These are phyloP conservation scores for Davidsoniella virescens DNA, from an alignment of 2,329 filamentous ascomycete genomes.

Conservation along the genomic window DNA sequence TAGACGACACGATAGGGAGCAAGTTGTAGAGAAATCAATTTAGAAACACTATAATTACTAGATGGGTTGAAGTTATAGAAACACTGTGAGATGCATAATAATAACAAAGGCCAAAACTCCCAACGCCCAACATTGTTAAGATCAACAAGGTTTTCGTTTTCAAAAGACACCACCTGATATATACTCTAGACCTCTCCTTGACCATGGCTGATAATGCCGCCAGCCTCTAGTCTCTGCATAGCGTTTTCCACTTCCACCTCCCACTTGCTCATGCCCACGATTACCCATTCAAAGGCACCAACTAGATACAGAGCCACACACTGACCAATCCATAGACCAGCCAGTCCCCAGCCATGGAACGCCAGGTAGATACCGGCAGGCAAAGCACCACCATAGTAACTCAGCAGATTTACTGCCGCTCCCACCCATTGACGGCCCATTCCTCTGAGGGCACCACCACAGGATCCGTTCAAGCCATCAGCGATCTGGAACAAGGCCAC, in stretches of 20 bases:
- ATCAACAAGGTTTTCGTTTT: not conserved
- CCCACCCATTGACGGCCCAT: constrained; percentile 82
- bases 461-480: constrained; percentile 72
- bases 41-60: too few species aligned
- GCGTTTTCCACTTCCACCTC: constrained; percentile 54
- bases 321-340: constrained; percentile 70
- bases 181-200: not conserved
- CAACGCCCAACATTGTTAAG: too few species aligned
- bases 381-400: constrained; percentile 69
- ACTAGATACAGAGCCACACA: constrained; percentile 70
- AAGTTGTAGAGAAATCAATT: not conserved
- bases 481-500: constrained; percentile 85
- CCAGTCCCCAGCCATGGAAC: constrained; percentile 70
- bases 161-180: not conserved
- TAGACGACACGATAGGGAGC: constrained; percentile 17
- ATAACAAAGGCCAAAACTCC: too few species aligned
- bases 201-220: not conserved
- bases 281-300: constrained; percentile 59
- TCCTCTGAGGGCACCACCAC: constrained; percentile 62
- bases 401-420: constrained; percentile 63
- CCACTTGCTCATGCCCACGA: constrained; percentile 67
- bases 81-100: too few species aligned
- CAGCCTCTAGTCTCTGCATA: constrained; percentile 48
- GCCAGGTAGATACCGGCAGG: constrained; percentile 73
- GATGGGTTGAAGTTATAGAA: too few species aligned